phyloP scores from a whole-genome alignment of 345 rosid genomes.

The Euphorbia lathyris region DNA sequence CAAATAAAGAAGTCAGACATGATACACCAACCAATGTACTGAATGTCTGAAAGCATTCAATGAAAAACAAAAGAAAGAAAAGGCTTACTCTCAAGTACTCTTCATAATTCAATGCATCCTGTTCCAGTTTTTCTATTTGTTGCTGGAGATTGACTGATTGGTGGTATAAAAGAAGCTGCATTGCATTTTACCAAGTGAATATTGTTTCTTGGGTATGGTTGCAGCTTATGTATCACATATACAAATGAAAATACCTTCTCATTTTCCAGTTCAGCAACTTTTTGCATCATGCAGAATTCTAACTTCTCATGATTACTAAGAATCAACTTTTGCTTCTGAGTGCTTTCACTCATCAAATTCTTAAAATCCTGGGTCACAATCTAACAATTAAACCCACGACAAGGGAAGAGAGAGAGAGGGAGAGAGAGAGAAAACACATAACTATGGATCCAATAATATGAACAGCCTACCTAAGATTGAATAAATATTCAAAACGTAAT shows the following conservation, averaged over 20 bases:
- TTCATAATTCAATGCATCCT: conserved; percentile 45
- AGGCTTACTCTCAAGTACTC: conserved; percentile 43
- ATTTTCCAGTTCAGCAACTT: conserved; percentile 46
- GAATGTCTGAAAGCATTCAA: background rate
- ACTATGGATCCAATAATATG: background rate
- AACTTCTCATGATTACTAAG: conserved; percentile 39
- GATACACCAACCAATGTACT: background rate
- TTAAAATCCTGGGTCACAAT: conserved; percentile 57
- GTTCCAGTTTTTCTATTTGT: conserved; percentile 45
- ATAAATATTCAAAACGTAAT: background rate
- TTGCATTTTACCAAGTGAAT: background rate
- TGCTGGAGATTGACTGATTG: conserved; percentile 47
- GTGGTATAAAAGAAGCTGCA: conserved; percentile 50
- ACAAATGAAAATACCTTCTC: conserved; percentile 52
- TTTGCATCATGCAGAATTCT: conserved; percentile 39
- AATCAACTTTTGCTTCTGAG: conserved; percentile 46
- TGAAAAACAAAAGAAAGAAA: background rate
- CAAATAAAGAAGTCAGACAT: conserved; percentile 13
- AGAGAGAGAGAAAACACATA: too few species aligned
- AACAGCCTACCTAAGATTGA: background rate
- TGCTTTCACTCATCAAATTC: conserved; percentile 38
- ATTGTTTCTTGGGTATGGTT: conserved; percentile 7
- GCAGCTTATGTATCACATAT: background rate
- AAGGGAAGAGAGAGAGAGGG: too few species aligned
- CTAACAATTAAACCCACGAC: conserved; percentile 8